Conservation (phyloP, 495 filamentous ascomycete genomes). For the Penicillium riverlandense region DNA sequence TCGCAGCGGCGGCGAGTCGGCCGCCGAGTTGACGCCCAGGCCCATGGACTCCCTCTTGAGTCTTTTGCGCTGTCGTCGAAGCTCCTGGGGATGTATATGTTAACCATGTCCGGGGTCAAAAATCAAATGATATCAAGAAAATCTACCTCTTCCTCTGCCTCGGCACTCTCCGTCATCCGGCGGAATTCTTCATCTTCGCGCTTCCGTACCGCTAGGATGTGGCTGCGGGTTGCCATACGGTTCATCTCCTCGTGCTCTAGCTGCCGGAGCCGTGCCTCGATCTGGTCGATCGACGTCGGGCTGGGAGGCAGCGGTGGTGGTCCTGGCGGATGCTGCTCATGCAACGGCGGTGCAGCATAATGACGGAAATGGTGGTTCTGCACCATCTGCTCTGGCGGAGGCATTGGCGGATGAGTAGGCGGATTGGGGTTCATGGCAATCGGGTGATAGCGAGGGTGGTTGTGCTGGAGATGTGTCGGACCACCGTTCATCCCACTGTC, state of each 20-base stretch:
- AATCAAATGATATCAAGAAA: neutral
- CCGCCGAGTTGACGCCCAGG: conserved; percentile 24
- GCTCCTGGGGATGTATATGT: conserved; percentile 21
- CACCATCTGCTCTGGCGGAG: conserved; percentile 30
- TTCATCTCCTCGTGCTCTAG: conserved; percentile 42
- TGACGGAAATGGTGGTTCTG: conserved; percentile 34
- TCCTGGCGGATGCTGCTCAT: conserved; percentile 27
- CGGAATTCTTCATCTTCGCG: conserved; percentile 45
- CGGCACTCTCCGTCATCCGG: conserved; percentile 39
- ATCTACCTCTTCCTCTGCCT: conserved; percentile 42
- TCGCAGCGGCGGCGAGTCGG: conserved; percentile 37
- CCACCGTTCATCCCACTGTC: conserved; percentile 30
- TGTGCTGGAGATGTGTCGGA: conserved; percentile 26
- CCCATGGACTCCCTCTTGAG: conserved; percentile 44
- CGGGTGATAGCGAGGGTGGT: conserved; percentile 37
- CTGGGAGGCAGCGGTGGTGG: conserved; percentile 19
- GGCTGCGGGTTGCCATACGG: conserved; percentile 36
- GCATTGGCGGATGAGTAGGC: conserved; percentile 23
- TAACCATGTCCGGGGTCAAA: neutral
- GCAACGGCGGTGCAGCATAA: conserved; percentile 27
- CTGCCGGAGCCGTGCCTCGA: conserved; percentile 37
- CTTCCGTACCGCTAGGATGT: conserved; percentile 36
- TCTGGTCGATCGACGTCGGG: conserved; percentile 32
- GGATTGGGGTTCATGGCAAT: conserved; percentile 43
- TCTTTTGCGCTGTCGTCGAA: conserved; percentile 40